Percentiles rank a stretch among this genome's conserved stretches.
Evolutionary conservation across 2,329 filamentous ascomycete genomes (phyloP).

Genomic region (Penicillium corylophilum): DNA sequence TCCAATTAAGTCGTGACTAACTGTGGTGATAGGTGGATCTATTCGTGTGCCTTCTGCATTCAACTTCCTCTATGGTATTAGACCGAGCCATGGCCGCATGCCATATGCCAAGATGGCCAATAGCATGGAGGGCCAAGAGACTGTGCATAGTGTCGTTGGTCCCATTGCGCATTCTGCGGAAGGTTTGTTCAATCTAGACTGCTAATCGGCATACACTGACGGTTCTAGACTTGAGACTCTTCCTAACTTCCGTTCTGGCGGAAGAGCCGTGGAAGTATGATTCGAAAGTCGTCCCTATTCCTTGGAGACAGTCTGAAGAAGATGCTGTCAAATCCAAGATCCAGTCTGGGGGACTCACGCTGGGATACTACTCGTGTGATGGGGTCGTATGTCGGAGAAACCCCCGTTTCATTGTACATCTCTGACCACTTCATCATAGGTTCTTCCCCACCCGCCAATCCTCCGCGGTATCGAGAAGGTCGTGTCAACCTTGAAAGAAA

Average conservation of each 20-base stretch:
- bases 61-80: constrained; percentile 43
- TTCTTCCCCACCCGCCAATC: constrained; percentile 41
- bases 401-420: not conserved
- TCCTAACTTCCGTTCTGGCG: constrained; percentile 34
- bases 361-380: constrained; percentile 38
- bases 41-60: constrained; percentile 44
- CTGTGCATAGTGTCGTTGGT: constrained; percentile 35
- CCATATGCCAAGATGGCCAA: constrained; percentile 36
- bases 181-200: constrained; percentile 1
- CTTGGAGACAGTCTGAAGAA: constrained; percentile 33
- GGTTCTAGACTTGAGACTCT: constrained; percentile 18
- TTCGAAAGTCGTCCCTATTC: constrained; percentile 35
- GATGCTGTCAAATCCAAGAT: constrained; percentile 24
- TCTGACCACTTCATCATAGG: constrained; percentile 13
- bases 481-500: constrained; percentile 22
- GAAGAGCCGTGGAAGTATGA: constrained; percentile 40
- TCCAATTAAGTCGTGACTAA: not conserved
- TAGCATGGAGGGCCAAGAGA: constrained; percentile 37
- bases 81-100: constrained; percentile 37
- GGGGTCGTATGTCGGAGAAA: constrained; percentile 24
- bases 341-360: constrained; percentile 18
- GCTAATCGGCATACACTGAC: not conserved
- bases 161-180: constrained; percentile 33
- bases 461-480: constrained; percentile 31
- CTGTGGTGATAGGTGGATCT: constrained; percentile 33